These are phyloP conservation scores for Nakazawaea ambrosiae DNA, from an alignment of 805 yeast genomes.

Conservation along the genomic window DNA sequence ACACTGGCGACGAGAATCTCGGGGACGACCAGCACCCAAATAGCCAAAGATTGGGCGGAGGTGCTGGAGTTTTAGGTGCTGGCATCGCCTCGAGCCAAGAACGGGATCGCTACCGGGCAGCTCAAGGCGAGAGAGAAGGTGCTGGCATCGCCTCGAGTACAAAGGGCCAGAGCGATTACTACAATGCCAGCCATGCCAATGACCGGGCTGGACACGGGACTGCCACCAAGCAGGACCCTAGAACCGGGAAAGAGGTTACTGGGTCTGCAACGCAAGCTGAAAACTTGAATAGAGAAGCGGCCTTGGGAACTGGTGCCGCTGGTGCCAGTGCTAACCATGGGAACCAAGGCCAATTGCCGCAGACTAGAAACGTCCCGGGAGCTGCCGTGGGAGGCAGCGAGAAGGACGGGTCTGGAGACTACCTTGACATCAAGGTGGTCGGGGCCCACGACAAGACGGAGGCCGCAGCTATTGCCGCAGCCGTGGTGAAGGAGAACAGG, in stretches of 20 bases:
- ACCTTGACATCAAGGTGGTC: constrained; percentile 10
- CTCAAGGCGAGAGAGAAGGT: constrained; percentile 2
- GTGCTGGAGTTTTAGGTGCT: constrained; percentile 1
- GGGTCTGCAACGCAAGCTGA: constrained; percentile 6
- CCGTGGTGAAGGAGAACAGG: constrained; percentile 9
- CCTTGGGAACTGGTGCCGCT: constrained; percentile 12
- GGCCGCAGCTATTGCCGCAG: constrained; percentile 13
- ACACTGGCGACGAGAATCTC: constrained; percentile 9
- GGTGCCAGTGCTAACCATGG: constrained; percentile 11
- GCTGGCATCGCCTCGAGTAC: not conserved
- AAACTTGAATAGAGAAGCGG: constrained; percentile 8
- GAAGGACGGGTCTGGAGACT: constrained; percentile 1
- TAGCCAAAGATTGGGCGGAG: constrained; percentile 4
- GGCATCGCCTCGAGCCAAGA: constrained; percentile 4
- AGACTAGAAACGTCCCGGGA: constrained; percentile 4
- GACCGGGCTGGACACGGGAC: constrained; percentile 5
- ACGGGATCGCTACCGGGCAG: constrained; percentile 6
- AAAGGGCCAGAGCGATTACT: not conserved
- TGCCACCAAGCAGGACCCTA: constrained; percentile 7
- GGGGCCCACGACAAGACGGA: constrained; percentile 15
- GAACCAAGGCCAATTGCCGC: not conserved
- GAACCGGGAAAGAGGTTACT: constrained; percentile 11
- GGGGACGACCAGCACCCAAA: constrained; percentile 10
- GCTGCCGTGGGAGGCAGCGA: constrained; percentile 2
- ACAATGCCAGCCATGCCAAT: not conserved